Evolutionary conservation across 1,139 yeast species (phyloP), one percentile per base, ranked within the genome.

Genomic region (Diutina siamensis): DNA sequence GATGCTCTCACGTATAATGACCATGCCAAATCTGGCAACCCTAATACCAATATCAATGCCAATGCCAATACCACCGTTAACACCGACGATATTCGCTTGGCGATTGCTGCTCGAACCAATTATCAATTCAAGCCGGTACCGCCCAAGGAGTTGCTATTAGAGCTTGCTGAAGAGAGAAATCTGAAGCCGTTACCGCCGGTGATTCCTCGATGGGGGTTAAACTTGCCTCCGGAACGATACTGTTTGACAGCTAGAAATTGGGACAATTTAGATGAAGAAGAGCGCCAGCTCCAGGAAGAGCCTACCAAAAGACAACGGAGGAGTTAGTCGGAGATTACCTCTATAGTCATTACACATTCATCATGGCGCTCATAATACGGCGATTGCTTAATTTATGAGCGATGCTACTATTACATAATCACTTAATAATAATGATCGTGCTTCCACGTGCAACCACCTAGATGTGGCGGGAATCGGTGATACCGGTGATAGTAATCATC

Each of bases 151-250:
- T 69, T 92, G 55, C 64, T 92, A 52, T 67, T 92, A 60, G 96
- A 92, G 61, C 68, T 92, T 55, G 98, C 98, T 0, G 84, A 82
- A 34, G 98, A 94, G 59, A 72, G 96, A 53, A 92, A 92, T 61
- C 80, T 87, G 54, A 81, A 85, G 59, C 82, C 95, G 0, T 70
- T 92, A 49, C 99, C 99, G 4, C 87, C 94, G 8, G 92, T 92
- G 28, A 81, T 88, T 61, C 94, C 94, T 25, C 78, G 83, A 47
- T 89, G 92, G 83, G 98, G 98, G 20, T 72, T 92, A 47, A 77
- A 97, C 51, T 70, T 94, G 48, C 99, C 99, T 3, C 98, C 98
- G 9, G 98, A 92, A 67, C 92, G 89, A 74, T 89, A 88, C 65
- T 92, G 97, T 63, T 66, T 92, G 48, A 88, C 96, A 0, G 88